These are phyloP conservation scores for Xylaria intraflava DNA, from an alignment of 495 filamentous ascomycete genomes.

Conservation along the genomic window DNA sequence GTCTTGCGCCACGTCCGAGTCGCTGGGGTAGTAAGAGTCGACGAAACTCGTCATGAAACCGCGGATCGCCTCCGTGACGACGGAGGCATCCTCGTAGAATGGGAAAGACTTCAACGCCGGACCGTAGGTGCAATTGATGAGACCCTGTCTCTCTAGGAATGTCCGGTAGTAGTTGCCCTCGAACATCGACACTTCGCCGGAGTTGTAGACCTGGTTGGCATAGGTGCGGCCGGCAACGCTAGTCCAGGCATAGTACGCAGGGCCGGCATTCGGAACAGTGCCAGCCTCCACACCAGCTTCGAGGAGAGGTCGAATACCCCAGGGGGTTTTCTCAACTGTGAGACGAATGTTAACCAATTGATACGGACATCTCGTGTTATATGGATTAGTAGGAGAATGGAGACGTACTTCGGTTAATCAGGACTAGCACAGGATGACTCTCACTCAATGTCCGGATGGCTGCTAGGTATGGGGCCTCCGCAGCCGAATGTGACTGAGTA, in stretches of 20 bases:
- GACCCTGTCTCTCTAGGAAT: conserved; percentile 23
- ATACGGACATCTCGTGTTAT: conserved; percentile 15
- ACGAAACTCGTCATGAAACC: conserved; percentile 28
- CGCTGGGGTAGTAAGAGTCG: conserved; percentile 26
- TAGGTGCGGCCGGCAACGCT: not conserved
- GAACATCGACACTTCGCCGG: conserved; percentile 19
- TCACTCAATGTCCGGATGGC: conserved; percentile 30
- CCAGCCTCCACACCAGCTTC: conserved; percentile 11
- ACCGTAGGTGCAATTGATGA: conserved; percentile 25
- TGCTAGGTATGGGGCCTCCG: conserved; percentile 28
- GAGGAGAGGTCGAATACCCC: conserved; percentile 25
- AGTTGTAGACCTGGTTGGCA: conserved; percentile 5
- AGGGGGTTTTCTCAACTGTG: conserved; percentile 24
- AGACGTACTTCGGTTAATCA: conserved; percentile 26
- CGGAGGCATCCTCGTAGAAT: conserved; percentile 31
- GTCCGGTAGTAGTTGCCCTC: conserved; percentile 31
- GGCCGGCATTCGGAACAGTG: conserved; percentile 12
- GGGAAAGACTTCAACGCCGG: conserved; percentile 28
- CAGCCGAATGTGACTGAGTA: conserved; percentile 25
- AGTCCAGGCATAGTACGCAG: conserved; percentile 6
- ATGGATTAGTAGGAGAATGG: conserved; percentile 8
- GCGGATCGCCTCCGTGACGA: conserved; percentile 18
- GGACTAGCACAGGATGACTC: conserved; percentile 19
- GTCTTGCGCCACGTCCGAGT: conserved; percentile 18
- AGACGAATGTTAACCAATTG: conserved; percentile 16